Percentiles rank a stretch among this genome's conserved stretches.
Conservation (phyloP, 1,139 yeast genomes). For the Saccharomyces hybrid region DNA sequence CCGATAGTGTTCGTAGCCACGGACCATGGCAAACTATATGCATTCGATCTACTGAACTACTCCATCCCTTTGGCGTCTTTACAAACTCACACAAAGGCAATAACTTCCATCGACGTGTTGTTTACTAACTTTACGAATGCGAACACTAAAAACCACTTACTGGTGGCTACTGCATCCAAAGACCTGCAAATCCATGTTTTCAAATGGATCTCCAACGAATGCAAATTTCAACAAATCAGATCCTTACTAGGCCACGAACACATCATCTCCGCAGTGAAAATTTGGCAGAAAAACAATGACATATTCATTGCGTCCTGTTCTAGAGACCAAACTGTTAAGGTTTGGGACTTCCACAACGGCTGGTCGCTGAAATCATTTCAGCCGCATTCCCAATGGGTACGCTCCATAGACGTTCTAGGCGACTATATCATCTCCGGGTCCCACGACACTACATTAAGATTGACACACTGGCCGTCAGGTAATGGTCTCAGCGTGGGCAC, state of each 20-base stretch:
- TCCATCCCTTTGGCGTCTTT: conserved; percentile 63
- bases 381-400: conserved; percentile 88
- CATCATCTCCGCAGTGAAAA: conserved; percentile 61
- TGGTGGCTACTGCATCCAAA: conserved; percentile 18
- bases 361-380: conserved; percentile 57
- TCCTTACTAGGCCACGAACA: conserved; percentile 88
- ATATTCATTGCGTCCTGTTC: conserved; percentile 56
- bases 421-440: conserved; percentile 69
- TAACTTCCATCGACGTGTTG: conserved; percentile 51
- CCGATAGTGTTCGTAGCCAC: conserved; percentile 63
- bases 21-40: conserved; percentile 62
- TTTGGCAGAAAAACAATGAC: conserved; percentile 25
- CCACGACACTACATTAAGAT: conserved; percentile 68
- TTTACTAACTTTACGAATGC: conserved; percentile 22
- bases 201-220: conserved; percentile 29
- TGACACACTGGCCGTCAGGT: conserved; percentile 58
- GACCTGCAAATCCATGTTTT: conserved; percentile 61
- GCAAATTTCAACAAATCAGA: conserved; percentile 47
- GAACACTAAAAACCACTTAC: conserved; percentile 7
- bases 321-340: conserved; percentile 62
- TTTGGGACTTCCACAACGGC: conserved; percentile 74
- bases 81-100: conserved; percentile 69
- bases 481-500: conserved; percentile 60
- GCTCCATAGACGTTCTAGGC: conserved; percentile 48
- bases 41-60: conserved; percentile 65